phyloP scores from a whole-genome alignment of 2,329 filamentous ascomycete species.

The Alternaria triticimaculans region DNA sequence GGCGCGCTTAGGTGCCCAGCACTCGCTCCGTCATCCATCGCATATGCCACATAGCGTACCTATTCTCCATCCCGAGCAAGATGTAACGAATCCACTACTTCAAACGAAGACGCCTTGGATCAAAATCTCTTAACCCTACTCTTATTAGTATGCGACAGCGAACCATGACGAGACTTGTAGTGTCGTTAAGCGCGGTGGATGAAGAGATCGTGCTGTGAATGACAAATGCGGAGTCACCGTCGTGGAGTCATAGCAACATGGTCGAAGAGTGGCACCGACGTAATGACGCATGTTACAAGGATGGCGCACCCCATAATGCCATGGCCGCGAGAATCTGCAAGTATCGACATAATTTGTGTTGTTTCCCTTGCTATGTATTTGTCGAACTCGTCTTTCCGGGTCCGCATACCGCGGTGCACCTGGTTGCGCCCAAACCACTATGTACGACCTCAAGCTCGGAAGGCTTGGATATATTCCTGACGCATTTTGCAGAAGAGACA shows the following conservation, averaged over 20 bases:
- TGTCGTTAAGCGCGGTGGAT: not conserved
- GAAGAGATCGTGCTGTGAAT: not conserved
- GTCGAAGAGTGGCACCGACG: not conserved
- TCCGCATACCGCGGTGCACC: too few species aligned
- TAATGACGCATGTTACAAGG: not conserved
- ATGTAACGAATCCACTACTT: not conserved
- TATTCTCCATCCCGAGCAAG: not conserved
- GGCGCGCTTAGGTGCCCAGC: not conserved
- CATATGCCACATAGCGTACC: not conserved
- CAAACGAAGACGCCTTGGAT: not conserved
- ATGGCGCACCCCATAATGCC: too few species aligned
- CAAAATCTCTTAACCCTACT: not conserved
- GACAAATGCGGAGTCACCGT: not conserved
- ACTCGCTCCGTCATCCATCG: not conserved
- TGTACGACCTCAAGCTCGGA: too few species aligned
- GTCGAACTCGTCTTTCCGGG: too few species aligned
- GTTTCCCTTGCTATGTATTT: too few species aligned
- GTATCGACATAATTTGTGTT: too few species aligned
- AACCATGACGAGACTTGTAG: not conserved
- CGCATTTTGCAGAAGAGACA: too few species aligned
- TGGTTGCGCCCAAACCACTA: too few species aligned
- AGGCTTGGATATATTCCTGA: too few species aligned
- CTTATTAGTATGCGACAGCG: not conserved
- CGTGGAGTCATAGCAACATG: not conserved
- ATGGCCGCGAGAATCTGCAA: too few species aligned